These are phyloP conservation scores for Fusarium nanum DNA, from an alignment of 2,329 filamentous ascomycete genomes.

Conservation along the genomic window DNA sequence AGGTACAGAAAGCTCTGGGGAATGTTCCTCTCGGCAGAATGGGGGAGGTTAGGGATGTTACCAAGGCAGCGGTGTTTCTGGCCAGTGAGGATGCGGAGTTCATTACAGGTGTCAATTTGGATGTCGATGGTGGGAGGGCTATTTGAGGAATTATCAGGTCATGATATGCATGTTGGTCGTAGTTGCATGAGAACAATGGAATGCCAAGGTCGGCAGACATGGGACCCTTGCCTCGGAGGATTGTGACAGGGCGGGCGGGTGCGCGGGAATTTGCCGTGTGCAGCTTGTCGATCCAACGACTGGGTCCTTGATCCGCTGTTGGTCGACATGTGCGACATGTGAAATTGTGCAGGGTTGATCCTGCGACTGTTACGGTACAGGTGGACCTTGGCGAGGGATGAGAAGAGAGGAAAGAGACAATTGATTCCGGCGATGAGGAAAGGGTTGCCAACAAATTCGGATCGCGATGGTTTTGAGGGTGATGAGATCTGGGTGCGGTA, in stretches of 20 bases:
- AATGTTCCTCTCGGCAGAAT: slow-evolving; percentile 65
- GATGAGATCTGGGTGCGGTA: neutral
- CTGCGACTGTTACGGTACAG: neutral
- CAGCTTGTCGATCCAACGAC: neutral
- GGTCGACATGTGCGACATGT: neutral
- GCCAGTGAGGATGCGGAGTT: slow-evolving; percentile 78
- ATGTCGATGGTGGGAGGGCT: slow-evolving; percentile 52
- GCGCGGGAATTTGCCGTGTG: neutral
- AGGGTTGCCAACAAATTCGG: neutral
- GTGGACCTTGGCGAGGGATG: neutral
- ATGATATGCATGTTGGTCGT: neutral
- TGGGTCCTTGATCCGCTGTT: neutral
- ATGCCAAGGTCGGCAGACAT: neutral
- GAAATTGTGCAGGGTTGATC: neutral
- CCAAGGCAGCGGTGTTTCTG: slow-evolving; percentile 76
- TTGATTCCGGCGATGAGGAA: neutral
- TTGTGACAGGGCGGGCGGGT: neutral
- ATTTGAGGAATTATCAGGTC: neutral
- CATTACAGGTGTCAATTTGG: slow-evolving; percentile 77
- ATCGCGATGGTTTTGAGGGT: neutral
- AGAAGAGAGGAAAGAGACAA: neutral
- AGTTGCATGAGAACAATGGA: neutral
- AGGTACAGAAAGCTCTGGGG: slow-evolving; percentile 67
- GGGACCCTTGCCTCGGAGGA: neutral
- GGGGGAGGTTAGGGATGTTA: slow-evolving; percentile 64